Base-by-base conservation (phyloP, 2,329 filamentous ascomycete species). In the Fusarium sp. region DNA sequence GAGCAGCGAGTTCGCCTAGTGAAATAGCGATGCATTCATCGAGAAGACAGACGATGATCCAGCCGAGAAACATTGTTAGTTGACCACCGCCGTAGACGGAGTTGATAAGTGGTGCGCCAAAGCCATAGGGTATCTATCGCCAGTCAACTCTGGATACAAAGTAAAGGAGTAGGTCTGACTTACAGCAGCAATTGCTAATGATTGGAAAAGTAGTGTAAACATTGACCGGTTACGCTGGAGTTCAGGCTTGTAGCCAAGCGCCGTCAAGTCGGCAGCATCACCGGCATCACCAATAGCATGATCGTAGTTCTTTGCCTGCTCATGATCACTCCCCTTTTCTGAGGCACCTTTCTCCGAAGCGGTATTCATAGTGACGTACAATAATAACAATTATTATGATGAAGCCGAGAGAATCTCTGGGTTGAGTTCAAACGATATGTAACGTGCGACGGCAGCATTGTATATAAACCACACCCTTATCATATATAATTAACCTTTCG, bases 21-120 rank as follows among this genome's bases (percentile, higher is more conserved):
- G 90, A 92, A 7, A 90, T 87, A 20, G 91, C 90, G 61, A 93
- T 86, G 75, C 90, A 92, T 53, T 93, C 78, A 71, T 92, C 93
- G 80, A 92, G 92, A 59, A 93, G 74, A 49, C 90, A 89, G 37
- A 89, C 88, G 13, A 89, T 83, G 35, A 81, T 60, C 81, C 91
- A 83, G 20, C 92, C 92, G 88, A 92, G 94, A 62, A 95, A 87
- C 52, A 94, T 90, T 67, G 90, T 41, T 3, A 76, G 49, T 40
- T 76, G 74, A 7, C 74, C 74, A 35, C 74, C 74, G 44, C 74
- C 74, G 12, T 76, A 76, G 17, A 76, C 46, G 0, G 74, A 54
- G 4, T 74, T 76, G 40, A 76, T 73, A 14, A 76, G 64, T 4
- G 74, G 74, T 14, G 70, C 73, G 0, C 74, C 74, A 42, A 76